These are phyloP conservation scores for Cercospora sp. DNA, from an alignment of 2,329 filamentous ascomycete species.

Conservation along the genomic window DNA sequence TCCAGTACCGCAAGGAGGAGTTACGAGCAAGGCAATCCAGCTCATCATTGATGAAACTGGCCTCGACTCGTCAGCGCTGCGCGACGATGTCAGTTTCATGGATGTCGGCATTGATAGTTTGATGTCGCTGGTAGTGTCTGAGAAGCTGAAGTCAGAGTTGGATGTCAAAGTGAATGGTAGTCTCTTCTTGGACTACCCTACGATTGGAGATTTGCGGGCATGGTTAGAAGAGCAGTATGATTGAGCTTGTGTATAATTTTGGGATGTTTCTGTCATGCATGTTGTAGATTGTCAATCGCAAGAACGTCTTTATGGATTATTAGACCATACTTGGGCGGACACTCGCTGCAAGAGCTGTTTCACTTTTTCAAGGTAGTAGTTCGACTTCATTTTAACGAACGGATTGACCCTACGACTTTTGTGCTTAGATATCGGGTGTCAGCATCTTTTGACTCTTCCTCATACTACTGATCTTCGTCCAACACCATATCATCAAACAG, in stretches of 20 bases:
- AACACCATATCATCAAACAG: neutral
- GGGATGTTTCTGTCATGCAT: neutral
- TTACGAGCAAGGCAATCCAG: conserved; percentile 22
- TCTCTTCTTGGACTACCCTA: conserved; percentile 32
- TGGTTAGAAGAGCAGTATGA: conserved; percentile 2
- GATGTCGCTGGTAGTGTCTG: conserved; percentile 40
- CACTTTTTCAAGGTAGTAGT: too few relatives aligned
- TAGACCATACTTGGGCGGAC: too few relatives aligned
- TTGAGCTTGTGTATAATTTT: neutral
- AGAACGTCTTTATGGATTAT: neutral
- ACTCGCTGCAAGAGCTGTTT: too few relatives aligned
- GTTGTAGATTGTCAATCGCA: neutral
- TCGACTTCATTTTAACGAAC: too few relatives aligned
- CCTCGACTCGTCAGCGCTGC: conserved; percentile 30
- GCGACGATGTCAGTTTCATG: conserved; percentile 32
- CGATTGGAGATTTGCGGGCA: conserved; percentile 18
- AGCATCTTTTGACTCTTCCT: neutral
- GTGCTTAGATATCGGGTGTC: neutral
- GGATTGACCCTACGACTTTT: neutral
- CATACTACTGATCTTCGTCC: neutral
- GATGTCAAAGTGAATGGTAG: conserved; percentile 32
- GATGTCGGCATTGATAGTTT: conserved; percentile 42
- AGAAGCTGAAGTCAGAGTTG: conserved; percentile 39
- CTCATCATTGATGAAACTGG: conserved; percentile 37
- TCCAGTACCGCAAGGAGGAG: neutral